Base-by-base conservation (phyloP, 768 basidiomycete genomes). In the Phlebiopsis gigantea region DNA sequence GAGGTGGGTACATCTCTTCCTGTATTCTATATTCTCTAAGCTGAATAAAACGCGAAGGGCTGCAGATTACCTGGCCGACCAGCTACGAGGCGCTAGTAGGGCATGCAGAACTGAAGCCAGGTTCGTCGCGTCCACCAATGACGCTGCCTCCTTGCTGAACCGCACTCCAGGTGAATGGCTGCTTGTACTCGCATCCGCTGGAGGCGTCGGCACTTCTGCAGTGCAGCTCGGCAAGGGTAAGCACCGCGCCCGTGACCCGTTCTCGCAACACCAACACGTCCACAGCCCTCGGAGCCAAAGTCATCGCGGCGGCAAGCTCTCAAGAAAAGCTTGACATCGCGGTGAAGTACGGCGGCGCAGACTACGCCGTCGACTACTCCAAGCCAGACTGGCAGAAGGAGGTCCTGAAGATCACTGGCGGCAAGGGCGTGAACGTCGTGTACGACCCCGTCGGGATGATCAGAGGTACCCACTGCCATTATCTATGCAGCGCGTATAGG, bases 101-200 rank as follows among this genome's bases (percentile, higher is more conserved):
- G 10, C 77, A 94, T 50, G 96, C 92, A 12, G 74, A 89, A 46
- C 71, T 94, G 42, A 84, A 93, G 66, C 72, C 82, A 53, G 34
- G 34, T 39, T 17, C 12, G 34, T 39, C 8, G 12, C 17, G 4
- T 39, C 2, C 12, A 3, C 8, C 17, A 17, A 2, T 17, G 12
- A 17, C 34, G 34, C 8, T 39, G 8, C 2, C 17, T 39, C 12
- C 34, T 39, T 39, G 17, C 2, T 39, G 34, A 39, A 12, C 34
- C 2, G 17, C 17, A 4, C n/a, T 39, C 8, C 8, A 39, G 93
- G 89, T 21, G 96, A 98, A 73, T 93, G 88, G 82, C 82, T 97
- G 2, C 82, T 99, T 2, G 86, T 98, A 4, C 92, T 93, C 49
- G 96, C 94, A 6, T 90, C 91, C n/a, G 96, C 95, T 1, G 96